Evolutionary conservation across 805 yeast species (phyloP), one percentile per base, ranked within the genome.

Genomic region (Pichia exigua): DNA sequence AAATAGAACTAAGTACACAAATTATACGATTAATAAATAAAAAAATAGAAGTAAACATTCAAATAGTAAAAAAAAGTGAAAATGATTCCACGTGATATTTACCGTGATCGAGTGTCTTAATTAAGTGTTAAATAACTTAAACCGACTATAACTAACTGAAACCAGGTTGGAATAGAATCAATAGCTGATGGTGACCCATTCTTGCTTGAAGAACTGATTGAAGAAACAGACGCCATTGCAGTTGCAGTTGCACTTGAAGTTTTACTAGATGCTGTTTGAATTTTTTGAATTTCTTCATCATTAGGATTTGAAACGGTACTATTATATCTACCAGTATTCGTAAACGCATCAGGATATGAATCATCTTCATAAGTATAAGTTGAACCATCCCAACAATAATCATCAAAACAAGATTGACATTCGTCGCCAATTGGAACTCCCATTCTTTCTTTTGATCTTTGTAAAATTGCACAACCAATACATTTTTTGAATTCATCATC

Each of bases 381-480:
- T 13, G 30, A 17, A 24, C 72, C 72, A 51, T 66, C 68, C 71
- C 71, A 89, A 68, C 97, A 89, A 67, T 87, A 87, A 8, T 71
- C 72, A 38, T 72, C 67, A 65, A 89, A 87, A 65, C 97, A 89
- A 49, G 70, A 54, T 58, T 78, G 69, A 71, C 97, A 89, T 62
- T 85, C 88, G 2, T 74, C 81, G n/a, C 80, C 69, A 53, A 85
- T 84, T 18, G 77, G 73, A 39, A 73, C 67, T 28, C 82, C 81
- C 40, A 74, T 67, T 63, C 90, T 75, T 68, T 87, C 94, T 62
- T 83, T 82, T 42, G 84, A 79, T 65, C 96, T 80, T 70, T 87
- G 83, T 53, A 87, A 74, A 45, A 88, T 77, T 11, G 95, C 96
- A 73, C 96, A 88, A 2, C 86, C 87, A 46, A 88, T 75, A 72